Evolutionary conservation across 306 rosid genomes (phyloP).

Genomic region (Alnus rubra): DNA sequence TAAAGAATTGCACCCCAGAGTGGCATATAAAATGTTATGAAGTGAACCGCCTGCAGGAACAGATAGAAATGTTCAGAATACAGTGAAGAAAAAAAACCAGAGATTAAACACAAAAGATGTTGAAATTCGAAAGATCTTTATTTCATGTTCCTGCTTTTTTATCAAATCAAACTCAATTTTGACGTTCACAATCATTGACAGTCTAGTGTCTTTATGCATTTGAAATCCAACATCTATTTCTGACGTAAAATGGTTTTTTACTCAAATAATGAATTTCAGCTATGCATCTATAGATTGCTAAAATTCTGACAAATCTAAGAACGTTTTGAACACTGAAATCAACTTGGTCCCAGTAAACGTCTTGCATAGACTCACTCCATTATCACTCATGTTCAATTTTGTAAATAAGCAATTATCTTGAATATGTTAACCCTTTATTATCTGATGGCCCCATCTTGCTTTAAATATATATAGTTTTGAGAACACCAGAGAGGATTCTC

Average conservation of each 20-base stretch:
- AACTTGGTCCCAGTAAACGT: not conserved
- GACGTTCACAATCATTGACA: not conserved
- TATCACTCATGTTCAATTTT: too few relatives aligned
- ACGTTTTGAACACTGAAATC: not conserved
- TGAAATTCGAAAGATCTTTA: not conserved
- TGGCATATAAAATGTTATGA: constrained; percentile 88
- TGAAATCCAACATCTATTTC: not conserved
- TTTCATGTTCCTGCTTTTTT: not conserved
- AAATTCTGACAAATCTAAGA: not conserved
- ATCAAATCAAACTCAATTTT: not conserved
- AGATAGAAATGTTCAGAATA: constrained; percentile 10
- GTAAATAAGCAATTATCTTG: not conserved
- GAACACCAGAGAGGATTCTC: constrained; percentile 7
- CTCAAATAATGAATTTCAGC: not conserved
- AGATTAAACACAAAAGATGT: not conserved
- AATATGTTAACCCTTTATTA: not conserved
- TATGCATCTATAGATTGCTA: not conserved
- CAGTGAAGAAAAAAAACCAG: not conserved
- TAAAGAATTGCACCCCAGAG: constrained; percentile 99
- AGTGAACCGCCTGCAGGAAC: constrained; percentile 80
- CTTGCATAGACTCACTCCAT: not conserved
- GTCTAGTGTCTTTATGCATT: not conserved
- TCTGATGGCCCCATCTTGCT: not conserved
- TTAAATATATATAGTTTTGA: not conserved
- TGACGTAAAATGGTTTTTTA: not conserved